Percentiles rank a stretch among this genome's conserved stretches.
phyloP scores from a whole-genome alignment of 176 grass and related monocot genomes.

The Oryza punctata region DNA sequence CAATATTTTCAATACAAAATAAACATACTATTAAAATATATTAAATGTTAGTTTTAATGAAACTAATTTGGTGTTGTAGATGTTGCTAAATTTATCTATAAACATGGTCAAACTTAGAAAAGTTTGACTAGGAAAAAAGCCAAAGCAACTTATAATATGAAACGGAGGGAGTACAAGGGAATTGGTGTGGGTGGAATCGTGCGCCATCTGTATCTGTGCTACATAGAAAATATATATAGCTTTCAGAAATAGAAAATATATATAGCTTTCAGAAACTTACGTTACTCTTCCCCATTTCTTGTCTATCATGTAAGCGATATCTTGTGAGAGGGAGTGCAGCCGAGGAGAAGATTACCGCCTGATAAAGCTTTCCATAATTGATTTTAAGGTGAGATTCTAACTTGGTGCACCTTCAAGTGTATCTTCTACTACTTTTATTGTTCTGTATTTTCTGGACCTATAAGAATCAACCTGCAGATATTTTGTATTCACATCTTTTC shows the following conservation, averaged over 20 bases:
- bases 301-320: constrained; percentile 67
- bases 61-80: too few species aligned
- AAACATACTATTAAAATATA: too few species aligned
- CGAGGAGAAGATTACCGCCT: constrained; percentile 92
- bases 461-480: neutral
- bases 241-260: constrained; percentile 1
- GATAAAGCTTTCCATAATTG: constrained; percentile 86
- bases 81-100: too few species aligned
- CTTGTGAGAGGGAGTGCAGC: constrained; percentile 96
- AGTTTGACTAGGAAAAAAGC: too few species aligned
- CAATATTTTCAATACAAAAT: too few species aligned
- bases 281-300: neutral
- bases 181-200: constrained; percentile 6
- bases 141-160: too few species aligned
- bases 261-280: constrained; percentile 25
- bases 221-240: neutral
- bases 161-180: too few species aligned
- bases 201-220: neutral
- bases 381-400: constrained; percentile 73
- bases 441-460: constrained; percentile 4
- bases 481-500: neutral
- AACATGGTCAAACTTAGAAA: too few species aligned
- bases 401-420: neutral
- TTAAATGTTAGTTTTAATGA: too few species aligned
- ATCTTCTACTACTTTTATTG: constrained; percentile 4